Evolutionary conservation across 148 eudicot species (phyloP).

Genomic region (Polygonum maritimum): DNA sequence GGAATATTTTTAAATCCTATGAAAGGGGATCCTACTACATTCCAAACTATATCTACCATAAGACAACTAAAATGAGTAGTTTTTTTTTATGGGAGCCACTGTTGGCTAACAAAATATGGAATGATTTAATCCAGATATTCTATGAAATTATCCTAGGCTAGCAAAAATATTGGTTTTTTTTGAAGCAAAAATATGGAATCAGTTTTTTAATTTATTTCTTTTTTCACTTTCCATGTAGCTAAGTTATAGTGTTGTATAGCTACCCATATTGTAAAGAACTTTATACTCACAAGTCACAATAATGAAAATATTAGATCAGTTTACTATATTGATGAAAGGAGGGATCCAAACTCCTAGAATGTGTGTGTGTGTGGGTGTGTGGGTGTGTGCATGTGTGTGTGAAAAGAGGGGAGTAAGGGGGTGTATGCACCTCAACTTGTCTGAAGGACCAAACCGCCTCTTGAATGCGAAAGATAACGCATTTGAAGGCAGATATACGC

Average conservation of each 20-base stretch:
- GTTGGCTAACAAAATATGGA: slow-evolving; percentile 2
- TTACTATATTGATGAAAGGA: not conserved
- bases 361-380: not conserved
- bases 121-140: not conserved
- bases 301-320: not conserved
- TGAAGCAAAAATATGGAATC: too few species aligned
- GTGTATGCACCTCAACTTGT: slow-evolving; percentile 70
- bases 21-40: not conserved
- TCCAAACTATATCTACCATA: not conserved
- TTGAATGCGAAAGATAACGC: slow-evolving; percentile 76
- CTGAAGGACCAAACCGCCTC: slow-evolving; percentile 77
- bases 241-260: not conserved
- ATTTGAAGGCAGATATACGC: slow-evolving; percentile 80
- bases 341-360: not conserved
- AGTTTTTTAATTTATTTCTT: too few species aligned
- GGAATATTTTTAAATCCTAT: not conserved
- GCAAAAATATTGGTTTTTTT: not conserved
- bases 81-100: not conserved
- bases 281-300: not conserved
- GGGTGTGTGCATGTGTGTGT: not conserved
- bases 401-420: not conserved
- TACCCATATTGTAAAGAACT: not conserved
- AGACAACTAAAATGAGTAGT: not conserved
- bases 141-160: not conserved
- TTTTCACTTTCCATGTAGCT: not conserved